Conservation (phyloP, 768 basidiomycete genomes). For the Suillus subaureus region DNA sequence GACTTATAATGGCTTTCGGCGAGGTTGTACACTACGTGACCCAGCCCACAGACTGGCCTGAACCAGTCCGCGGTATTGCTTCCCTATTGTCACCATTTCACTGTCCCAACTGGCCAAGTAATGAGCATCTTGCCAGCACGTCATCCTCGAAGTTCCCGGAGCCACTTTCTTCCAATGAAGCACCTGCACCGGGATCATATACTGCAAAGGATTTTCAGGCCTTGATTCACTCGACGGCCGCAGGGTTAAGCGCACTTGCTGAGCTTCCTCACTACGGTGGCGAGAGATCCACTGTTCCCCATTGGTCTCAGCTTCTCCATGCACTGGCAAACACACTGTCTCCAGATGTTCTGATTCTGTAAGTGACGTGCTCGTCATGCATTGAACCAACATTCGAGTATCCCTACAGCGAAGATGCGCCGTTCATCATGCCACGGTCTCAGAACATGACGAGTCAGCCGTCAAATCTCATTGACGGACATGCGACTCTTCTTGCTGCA, state of each 20-base stretch:
- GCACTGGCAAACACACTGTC: background rate
- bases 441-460: background rate
- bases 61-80: constrained; percentile 1
- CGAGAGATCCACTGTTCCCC: background rate
- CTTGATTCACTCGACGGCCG: background rate
- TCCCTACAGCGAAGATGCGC: background rate
- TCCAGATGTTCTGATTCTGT: background rate
- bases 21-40: background rate
- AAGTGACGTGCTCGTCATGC: background rate
- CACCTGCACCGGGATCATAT: background rate
- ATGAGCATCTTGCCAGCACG: background rate
- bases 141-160: background rate
- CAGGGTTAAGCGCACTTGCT: background rate
- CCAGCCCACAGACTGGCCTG: background rate
- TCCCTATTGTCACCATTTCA: background rate
- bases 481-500: background rate
- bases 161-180: background rate
- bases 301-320: constrained; percentile 3
- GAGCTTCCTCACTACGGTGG: background rate
- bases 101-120: background rate
- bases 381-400: background rate
- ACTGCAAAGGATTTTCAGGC: background rate
- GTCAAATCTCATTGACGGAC: background rate
- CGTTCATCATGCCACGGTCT: constrained; percentile 1
- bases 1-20: background rate